Conservation (phyloP, 192 early-diverging fungal species). For the Podila horticola region DNA sequence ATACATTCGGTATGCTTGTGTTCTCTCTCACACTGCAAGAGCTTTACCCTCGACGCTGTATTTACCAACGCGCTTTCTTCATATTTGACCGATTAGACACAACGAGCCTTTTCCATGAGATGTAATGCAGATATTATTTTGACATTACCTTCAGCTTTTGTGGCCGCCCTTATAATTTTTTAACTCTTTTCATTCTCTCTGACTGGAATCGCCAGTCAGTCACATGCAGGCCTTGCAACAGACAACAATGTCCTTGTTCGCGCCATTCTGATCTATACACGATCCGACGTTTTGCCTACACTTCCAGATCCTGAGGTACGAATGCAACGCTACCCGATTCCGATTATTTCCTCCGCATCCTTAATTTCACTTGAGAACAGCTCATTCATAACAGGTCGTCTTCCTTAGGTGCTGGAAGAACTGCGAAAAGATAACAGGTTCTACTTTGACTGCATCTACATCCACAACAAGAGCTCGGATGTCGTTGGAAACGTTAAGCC, state of each 20-base stretch:
- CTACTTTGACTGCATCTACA: conserved; percentile 41
- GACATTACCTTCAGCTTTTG: too few relatives aligned
- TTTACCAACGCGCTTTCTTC: background rate
- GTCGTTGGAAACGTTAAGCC: conserved; percentile 31
- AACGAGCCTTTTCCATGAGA: conserved; percentile 24
- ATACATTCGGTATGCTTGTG: conserved; percentile 18
- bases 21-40: background rate
- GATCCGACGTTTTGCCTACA: conserved; percentile 39
- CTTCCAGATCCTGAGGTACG: conserved; percentile 26
- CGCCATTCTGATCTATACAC: conserved; percentile 40
- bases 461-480: conserved; percentile 35
- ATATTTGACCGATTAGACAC: conserved; percentile 12
- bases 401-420: conserved; percentile 15
- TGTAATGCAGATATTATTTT: conserved; percentile 9
- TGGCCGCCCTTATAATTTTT: too few relatives aligned
- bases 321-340: background rate
- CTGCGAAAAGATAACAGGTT: conserved; percentile 17
- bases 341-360: too few relatives aligned
- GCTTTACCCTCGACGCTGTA: background rate
- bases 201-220: conserved; percentile 4
- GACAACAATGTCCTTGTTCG: conserved; percentile 19
- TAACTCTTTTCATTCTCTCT: background rate
- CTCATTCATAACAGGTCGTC: too few relatives aligned
- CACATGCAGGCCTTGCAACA: conserved; percentile 13
- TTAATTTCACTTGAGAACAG: too few relatives aligned